Conservation (phyloP, 2,329 filamentous ascomycete species). For the Sclerotinia minor region DNA sequence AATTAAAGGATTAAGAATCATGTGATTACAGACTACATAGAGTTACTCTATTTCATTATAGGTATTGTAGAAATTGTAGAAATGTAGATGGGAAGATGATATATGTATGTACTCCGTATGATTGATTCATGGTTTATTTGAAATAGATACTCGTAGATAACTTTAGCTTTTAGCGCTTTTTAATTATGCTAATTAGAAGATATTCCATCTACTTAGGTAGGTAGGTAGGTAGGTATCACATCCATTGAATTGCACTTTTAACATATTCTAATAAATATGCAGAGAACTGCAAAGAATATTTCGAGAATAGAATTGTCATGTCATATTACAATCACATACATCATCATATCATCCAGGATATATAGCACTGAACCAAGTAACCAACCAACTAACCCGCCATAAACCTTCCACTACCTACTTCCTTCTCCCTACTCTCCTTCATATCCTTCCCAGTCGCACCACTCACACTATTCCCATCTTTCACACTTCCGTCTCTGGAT, state of each 20-base stretch:
- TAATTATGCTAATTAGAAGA: too few species aligned
- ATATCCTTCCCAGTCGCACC: neutral
- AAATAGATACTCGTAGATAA: too few species aligned
- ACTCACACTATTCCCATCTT: neutral
- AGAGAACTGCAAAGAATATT: too few species aligned
- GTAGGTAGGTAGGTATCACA: neutral
- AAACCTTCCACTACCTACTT: neutral
- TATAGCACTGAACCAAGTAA: neutral
- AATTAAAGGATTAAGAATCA: too few species aligned
- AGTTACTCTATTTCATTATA: too few species aligned
- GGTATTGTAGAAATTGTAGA: too few species aligned
- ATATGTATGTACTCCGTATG: too few species aligned
- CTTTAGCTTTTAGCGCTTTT: too few species aligned
- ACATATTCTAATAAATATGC: neutral
- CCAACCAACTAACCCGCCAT: slow-evolving; percentile 7
- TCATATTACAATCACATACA: neutral
- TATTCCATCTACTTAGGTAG: too few species aligned
- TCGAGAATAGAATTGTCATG: neutral
- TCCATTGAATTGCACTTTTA: neutral
- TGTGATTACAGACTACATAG: too few species aligned
- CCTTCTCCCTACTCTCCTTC: neutral
- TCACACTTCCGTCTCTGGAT: neutral
- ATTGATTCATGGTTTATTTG: too few species aligned
- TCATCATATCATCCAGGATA: neutral
- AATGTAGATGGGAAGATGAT: too few species aligned